A percentile compares a stretch with the other conserved stretches of the same genome.
These are phyloP conservation scores for Fusarium nisikadoi DNA, from an alignment of 2,329 filamentous ascomycete species.

Conservation along the genomic window DNA sequence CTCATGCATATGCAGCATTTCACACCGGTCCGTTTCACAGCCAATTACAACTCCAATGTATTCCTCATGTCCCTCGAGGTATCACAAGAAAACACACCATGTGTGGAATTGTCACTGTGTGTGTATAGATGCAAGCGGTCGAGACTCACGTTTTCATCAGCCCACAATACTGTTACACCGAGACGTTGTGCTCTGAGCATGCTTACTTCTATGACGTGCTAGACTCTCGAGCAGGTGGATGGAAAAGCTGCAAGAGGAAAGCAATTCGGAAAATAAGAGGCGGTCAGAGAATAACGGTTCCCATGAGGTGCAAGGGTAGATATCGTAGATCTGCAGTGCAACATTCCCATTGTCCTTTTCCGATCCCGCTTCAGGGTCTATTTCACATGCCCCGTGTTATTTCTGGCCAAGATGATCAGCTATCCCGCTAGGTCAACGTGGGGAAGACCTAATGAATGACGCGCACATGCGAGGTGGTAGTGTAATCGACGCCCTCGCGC, in stretches of 20 bases:
- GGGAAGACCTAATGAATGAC: slow-evolving; percentile 25
- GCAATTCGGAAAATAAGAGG: not conserved
- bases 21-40: slow-evolving; percentile 9
- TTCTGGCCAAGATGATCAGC: not conserved
- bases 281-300: not conserved
- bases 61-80: not conserved
- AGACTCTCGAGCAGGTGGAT: not conserved
- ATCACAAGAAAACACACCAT: not conserved
- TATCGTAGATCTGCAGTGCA: slow-evolving; percentile 10
- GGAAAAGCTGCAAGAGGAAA: not conserved
- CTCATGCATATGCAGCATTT: slow-evolving; percentile 8
- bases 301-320: not conserved
- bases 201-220: slow-evolving; percentile 34
- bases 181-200: not conserved
- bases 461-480: slow-evolving; percentile 37
- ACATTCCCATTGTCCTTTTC: slow-evolving; percentile 7
- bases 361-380: slow-evolving; percentile 5
- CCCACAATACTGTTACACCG: slow-evolving; percentile 7
- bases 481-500: slow-evolving; percentile 24
- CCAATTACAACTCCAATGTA: not conserved
- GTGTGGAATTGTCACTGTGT: not conserved
- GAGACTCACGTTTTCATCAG: not conserved
- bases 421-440: not conserved
- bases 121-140: not conserved
- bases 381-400: not conserved